Conservation (phyloP, 805 yeast species). For the Yarrowia deformans region DNA sequence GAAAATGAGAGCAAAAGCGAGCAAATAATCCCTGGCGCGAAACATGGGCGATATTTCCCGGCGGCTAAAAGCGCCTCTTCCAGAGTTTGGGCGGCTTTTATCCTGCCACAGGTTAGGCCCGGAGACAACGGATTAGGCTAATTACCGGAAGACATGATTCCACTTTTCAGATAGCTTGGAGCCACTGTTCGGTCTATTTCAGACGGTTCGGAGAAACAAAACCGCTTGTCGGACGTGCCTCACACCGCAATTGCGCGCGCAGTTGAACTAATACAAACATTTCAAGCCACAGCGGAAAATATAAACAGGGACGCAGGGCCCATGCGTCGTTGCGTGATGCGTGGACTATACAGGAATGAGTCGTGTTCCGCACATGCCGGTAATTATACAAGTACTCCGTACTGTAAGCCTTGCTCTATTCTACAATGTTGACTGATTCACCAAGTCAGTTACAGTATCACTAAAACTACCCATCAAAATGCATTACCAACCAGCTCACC, state of each 20-base stretch:
- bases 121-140: too few relatives aligned
- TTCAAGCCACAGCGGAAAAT: slow-evolving; percentile 1
- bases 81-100: not conserved
- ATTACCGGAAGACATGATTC: not conserved
- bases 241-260: slow-evolving; percentile 5
- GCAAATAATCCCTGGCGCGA: not conserved
- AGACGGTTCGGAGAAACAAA: slow-evolving; percentile 10
- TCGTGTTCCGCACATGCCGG: too few relatives aligned
- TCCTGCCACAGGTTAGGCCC: not conserved
- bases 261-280: not conserved
- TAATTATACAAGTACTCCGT: too few relatives aligned
- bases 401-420: too few relatives aligned
- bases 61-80: not conserved
- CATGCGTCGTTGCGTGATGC: not conserved
- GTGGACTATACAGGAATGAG: too few relatives aligned
- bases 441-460: not conserved
- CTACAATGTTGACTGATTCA: not conserved
- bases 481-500: not conserved
- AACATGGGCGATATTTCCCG: not conserved
- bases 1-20: slow-evolving; percentile 17
- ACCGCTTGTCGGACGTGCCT: slow-evolving; percentile 15
- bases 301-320: not conserved
- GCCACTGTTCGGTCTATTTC: not conserved
- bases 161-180: not conserved
- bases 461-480: not conserved